Base-by-base conservation (phyloP, 768 basidiomycete species). In the Russula virescens region DNA sequence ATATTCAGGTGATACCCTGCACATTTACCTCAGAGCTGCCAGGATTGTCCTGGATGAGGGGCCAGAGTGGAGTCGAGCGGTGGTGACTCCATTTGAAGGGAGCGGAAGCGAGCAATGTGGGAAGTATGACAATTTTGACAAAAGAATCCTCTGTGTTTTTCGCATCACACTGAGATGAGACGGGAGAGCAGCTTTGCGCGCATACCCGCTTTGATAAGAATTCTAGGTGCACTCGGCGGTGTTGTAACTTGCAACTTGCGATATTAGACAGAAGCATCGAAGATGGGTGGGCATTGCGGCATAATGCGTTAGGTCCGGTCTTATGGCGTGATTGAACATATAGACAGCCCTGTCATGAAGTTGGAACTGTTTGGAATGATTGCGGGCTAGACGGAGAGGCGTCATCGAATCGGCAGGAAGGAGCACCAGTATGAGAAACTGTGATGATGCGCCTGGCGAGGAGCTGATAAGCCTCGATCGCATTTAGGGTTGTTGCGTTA, bases 21-120 rank as follows among this genome's bases (percentile, higher is more conserved):
- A 38, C 34, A 31, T 28, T 26, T n/a, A 11, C 40, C 2, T 21
- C 26, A 2, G 40, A 28, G 19, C 53, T 55, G 42, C 25, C 54
- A 25, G 11, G 25, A 34, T 51, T 35, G 50, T 21, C 31, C 50
- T 14, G 31, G 50, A 50, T 25, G 52, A 28, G 43, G n/a, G n/a
- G 43, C 8, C 26, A 43, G 19, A 45, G 25, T 55, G 40, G 26
- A 8, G 54, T n/a, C n/a, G 26, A 43, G n/a, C n/a, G n/a, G n/a
- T n/a, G n/a, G n/a, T n/a, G 16, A 18, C 14, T 13, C 5, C 21
- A 0, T 38, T 23, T 31, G 43, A 34, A 46, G 34, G 2, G 55
- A 56, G 34, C 43, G 55, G 55, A 56, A 56, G 55, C 55, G 55
- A 56, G 31, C 43, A 55, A 25, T 26, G 42, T 34, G 50, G 19